A percentile compares a stretch with the other conserved stretches of the same genome.
phyloP scores from a whole-genome alignment of 192 early-diverging fungal species.

The Umbelopsis vinacea region DNA sequence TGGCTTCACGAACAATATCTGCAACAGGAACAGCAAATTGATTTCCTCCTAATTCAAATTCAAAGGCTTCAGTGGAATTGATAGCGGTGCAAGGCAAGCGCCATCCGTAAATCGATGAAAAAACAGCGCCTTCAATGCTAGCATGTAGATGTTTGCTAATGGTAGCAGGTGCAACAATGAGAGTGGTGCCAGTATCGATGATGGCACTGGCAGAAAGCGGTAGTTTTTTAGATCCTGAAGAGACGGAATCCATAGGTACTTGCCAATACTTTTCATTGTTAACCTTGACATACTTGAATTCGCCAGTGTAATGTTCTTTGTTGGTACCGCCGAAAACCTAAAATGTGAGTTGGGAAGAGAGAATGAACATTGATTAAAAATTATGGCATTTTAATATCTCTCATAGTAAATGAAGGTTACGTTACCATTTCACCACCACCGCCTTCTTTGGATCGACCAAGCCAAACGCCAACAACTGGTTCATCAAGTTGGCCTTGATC shows the following conservation, averaged over 20 bases:
- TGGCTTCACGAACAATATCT: slow-evolving; percentile 41
- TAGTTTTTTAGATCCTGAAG: slow-evolving; percentile 33
- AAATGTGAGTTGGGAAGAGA: neutral
- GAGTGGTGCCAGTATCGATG: slow-evolving; percentile 64
- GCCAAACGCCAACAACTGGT: slow-evolving; percentile 33
- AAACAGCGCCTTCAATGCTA: slow-evolving; percentile 41
- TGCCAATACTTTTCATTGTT: slow-evolving; percentile 67
- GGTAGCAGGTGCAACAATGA: slow-evolving; percentile 49
- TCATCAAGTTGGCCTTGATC: slow-evolving; percentile 14
- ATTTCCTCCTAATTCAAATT: slow-evolving; percentile 33
- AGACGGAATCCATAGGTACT: slow-evolving; percentile 41
- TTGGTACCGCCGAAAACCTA: slow-evolving; percentile 57
- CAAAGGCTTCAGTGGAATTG: neutral
- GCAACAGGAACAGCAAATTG: slow-evolving; percentile 34
- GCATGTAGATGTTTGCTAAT: slow-evolving; percentile 45
- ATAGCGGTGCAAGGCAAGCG: slow-evolving; percentile 43
- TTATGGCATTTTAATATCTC: neutral
- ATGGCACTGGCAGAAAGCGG: slow-evolving; percentile 28
- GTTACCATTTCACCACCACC: slow-evolving; percentile 48
- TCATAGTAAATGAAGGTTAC: neutral
- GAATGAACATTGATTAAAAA: neutral
- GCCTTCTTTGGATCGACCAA: slow-evolving; percentile 43
- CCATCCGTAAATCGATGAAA: slow-evolving; percentile 38
- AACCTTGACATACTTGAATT: slow-evolving; percentile 55
- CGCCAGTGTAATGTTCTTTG: slow-evolving; percentile 54